A percentile compares a stretch with the other conserved stretches of the same genome.
phyloP scores from a whole-genome alignment of 2,329 filamentous ascomycete genomes.

The Mollisia scopiformis region DNA sequence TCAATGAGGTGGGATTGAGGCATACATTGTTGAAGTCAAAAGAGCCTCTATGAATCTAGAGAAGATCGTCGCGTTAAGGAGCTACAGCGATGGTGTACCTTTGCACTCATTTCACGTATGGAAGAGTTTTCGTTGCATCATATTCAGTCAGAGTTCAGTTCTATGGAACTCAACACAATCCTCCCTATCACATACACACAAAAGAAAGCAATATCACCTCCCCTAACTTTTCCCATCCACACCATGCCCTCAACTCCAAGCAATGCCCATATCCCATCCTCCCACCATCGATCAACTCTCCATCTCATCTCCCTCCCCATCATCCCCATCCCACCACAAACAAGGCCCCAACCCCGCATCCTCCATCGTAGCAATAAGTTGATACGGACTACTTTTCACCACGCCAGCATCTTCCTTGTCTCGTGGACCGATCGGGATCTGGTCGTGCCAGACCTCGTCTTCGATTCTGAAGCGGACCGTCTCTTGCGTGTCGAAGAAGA shows the following conservation, averaged over 20 bases:
- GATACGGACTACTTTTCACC: slow-evolving; percentile 66
- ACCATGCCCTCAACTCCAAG: neutral
- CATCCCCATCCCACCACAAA: slow-evolving; percentile 61
- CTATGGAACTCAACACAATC: too few species aligned
- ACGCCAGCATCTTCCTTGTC: slow-evolving; percentile 62
- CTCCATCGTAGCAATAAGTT: slow-evolving; percentile 67
- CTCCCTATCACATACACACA: too few species aligned
- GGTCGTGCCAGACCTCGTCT: slow-evolving; percentile 88
- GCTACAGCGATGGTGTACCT: too few species aligned
- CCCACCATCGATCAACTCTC: neutral
- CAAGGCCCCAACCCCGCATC: slow-evolving; percentile 64
- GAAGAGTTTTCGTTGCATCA: too few species aligned
- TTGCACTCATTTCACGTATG: too few species aligned
- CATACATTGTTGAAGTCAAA: too few species aligned
- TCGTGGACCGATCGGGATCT: slow-evolving; percentile 70
- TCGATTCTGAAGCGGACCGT: slow-evolving; percentile 85
- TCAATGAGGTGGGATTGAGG: neutral
- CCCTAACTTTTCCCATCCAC: neutral
- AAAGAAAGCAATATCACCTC: neutral
- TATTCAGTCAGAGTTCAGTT: too few species aligned
- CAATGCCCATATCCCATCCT: neutral
- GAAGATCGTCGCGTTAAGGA: too few species aligned
- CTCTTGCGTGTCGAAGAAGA: slow-evolving; percentile 91
- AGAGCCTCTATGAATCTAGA: too few species aligned
- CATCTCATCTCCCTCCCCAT: slow-evolving; percentile 6